phyloP scores from a whole-genome alignment of 805 yeast genomes.

The Wickerhamia fluorescens region DNA sequence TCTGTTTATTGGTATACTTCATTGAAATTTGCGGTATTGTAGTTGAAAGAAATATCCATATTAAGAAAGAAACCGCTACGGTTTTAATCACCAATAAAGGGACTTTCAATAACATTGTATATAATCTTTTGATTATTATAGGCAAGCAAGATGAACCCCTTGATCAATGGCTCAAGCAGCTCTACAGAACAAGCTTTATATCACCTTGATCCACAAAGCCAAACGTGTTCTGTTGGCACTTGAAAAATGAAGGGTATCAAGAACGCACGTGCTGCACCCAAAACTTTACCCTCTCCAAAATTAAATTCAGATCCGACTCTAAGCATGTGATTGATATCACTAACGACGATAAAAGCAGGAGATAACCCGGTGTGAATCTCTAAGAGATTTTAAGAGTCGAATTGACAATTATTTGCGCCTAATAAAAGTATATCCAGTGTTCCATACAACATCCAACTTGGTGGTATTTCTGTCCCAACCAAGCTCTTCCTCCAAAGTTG shows the following conservation, averaged over 20 bases:
- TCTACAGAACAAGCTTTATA: too few relatives aligned
- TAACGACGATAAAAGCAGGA: too few relatives aligned
- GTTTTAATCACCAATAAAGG: constrained; percentile 8
- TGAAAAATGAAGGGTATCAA: too few relatives aligned
- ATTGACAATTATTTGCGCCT: constrained; percentile 18
- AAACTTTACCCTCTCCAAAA: too few relatives aligned
- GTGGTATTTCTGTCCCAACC: constrained; percentile 41
- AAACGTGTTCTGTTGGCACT: too few relatives aligned
- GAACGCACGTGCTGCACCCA: too few relatives aligned
- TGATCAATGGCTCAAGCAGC: too few relatives aligned
- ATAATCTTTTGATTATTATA: too few relatives aligned
- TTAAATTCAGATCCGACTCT: too few relatives aligned
- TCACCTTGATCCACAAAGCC: too few relatives aligned
- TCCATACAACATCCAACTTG: constrained; percentile 39
- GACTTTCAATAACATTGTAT: constrained; percentile 5
- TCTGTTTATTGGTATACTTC: constrained; percentile 22
- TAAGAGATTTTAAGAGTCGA: background rate
- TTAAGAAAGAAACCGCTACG: constrained; percentile 18
- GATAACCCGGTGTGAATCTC: background rate
- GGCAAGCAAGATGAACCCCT: too few relatives aligned
- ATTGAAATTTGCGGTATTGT: constrained; percentile 30
- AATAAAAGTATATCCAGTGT: constrained; percentile 45
- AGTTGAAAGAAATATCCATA: constrained; percentile 36
- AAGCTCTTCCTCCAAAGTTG: constrained; percentile 30
- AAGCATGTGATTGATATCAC: too few relatives aligned